A percentile compares a stretch with the other conserved stretches of the same genome.
Evolutionary conservation across 257 asterid genomes (phyloP).

Genomic region (Solanum phureja): DNA sequence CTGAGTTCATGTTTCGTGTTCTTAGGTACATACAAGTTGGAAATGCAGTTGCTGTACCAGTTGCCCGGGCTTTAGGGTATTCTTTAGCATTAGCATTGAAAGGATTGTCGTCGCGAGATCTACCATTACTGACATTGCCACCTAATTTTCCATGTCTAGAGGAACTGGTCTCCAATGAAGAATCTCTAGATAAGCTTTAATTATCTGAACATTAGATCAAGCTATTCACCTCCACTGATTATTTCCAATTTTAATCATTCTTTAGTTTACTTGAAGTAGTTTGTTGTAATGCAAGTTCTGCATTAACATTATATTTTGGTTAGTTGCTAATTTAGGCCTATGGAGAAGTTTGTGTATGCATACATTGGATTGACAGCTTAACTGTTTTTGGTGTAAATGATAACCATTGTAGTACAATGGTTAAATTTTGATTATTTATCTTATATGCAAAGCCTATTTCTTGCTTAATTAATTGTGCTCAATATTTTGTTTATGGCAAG

Average conservation of each 20-base stretch:
- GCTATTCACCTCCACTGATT: not conserved
- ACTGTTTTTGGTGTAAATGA: not conserved
- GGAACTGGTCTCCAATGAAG: not conserved
- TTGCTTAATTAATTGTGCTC: not conserved
- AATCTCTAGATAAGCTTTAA: not conserved
- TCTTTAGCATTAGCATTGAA: conserved; percentile 40
- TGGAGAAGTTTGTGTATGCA: not conserved
- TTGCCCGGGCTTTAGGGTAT: conserved; percentile 65
- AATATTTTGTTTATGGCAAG: not conserved
- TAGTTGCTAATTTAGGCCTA: not conserved
- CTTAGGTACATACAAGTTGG: conserved; percentile 77
- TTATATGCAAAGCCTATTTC: not conserved
- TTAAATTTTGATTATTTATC: not conserved
- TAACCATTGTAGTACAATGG: not conserved
- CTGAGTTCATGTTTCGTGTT: not conserved
- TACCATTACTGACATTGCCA: conserved; percentile 37
- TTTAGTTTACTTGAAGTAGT: not conserved
- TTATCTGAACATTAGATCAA: not conserved
- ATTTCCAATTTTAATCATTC: not conserved
- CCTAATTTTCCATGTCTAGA: not conserved
- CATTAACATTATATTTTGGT: not conserved
- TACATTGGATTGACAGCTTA: not conserved
- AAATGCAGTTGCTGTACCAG: conserved; percentile 89
- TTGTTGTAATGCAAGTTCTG: not conserved
- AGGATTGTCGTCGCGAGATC: conserved; percentile 22